Base-by-base conservation (phyloP, 371 early-diverging fungal genomes). In the Entomophthora muscae region DNA sequence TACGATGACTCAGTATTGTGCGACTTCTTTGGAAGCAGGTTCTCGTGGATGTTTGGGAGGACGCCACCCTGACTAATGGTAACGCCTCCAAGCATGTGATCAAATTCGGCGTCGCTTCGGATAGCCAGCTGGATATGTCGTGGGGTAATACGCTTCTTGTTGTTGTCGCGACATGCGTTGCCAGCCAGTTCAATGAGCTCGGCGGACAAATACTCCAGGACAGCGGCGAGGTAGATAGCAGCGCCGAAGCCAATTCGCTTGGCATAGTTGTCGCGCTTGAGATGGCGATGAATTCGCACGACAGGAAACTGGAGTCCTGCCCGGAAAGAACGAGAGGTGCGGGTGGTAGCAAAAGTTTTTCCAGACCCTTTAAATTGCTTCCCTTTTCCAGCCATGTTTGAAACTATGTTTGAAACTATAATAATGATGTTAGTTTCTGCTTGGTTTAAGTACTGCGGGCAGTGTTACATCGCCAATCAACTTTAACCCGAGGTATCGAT, bases 151-250 rank as follows among this genome's bases (percentile, higher is more conserved):
- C 92, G 86, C 66, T 88, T 82, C 84, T 90, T 93, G 84, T 90
- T 90, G 85, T 93, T 91, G 76, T 93, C 94, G 69, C 92, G 87
- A 63, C 92, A 91, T 68, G 93, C 93, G 78, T 91, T 95, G 68
- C 94, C 93, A 59, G 93, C 93, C 72, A 93, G 81, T 78, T 95
- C 93, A 67, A 93, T 87, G 65, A 93, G 91, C 84, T 95, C 96
- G 73, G 94, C 93, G 71, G 88, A 86, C 69, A 95, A 81, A 80
- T 95, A 95, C 79, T 93, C 93, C 67, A 95, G 84, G 59, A 93
- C 93, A 66, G 94, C 91, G 66, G 94, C 92, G 55, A 93, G 78
- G 79, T 91, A 95, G 72, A 93, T 92, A 70, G 92, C 92, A 64
- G 93, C 91, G 77, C 90, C 88, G 69, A 90, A 89, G 77, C 90